Evolutionary conservation across 2,329 filamentous ascomycete genomes (phyloP).

Genomic region (Aspergillus sojae): DNA sequence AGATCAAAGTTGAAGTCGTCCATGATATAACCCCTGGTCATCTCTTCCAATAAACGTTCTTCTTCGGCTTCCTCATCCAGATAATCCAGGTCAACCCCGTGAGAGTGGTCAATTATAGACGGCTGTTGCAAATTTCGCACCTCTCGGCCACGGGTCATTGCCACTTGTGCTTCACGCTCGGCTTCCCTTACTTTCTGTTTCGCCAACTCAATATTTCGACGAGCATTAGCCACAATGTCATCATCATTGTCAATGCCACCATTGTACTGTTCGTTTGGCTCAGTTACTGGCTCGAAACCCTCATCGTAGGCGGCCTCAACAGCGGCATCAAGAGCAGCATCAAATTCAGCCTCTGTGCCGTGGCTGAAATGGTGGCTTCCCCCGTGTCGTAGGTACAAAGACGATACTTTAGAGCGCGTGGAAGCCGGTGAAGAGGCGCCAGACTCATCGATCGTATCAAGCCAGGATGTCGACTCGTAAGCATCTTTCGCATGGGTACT

Average conservation of each 20-base stretch:
- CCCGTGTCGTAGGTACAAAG: conserved; percentile 67
- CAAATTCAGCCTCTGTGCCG: conserved; percentile 84
- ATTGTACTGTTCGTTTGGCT: conserved; percentile 16
- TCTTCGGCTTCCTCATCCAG: conserved; percentile 68
- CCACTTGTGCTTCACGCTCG: conserved; percentile 68
- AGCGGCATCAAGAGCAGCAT: conserved; percentile 89
- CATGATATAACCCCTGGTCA: conserved; percentile 79
- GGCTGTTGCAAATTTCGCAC: conserved; percentile 48
- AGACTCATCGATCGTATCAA: conserved; percentile 93
- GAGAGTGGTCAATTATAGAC: conserved; percentile 21
- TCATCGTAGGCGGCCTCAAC: conserved; percentile 97
- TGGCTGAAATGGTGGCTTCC: conserved; percentile 70
- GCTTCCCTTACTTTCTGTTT: conserved; percentile 75
- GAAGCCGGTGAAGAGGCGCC: conserved; percentile 78
- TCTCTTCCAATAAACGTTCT: conserved; percentile 80
- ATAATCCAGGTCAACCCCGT: conserved; percentile 47
- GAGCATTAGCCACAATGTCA: conserved; percentile 51
- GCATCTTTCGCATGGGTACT: conserved; percentile 50
- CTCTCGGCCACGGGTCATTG: conserved; percentile 63
- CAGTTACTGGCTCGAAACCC: conserved; percentile 70
- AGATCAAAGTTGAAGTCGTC: conserved; percentile 79
- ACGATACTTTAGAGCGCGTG: conserved; percentile 77
- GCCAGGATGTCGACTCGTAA: conserved; percentile 85
- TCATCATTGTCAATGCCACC: conserved; percentile 35
- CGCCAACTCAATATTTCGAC: conserved; percentile 71